Percentiles rank a stretch among this genome's conserved stretches.
Evolutionary conservation across 306 rosid genomes (phyloP).

Genomic region (Medicago arabica): DNA sequence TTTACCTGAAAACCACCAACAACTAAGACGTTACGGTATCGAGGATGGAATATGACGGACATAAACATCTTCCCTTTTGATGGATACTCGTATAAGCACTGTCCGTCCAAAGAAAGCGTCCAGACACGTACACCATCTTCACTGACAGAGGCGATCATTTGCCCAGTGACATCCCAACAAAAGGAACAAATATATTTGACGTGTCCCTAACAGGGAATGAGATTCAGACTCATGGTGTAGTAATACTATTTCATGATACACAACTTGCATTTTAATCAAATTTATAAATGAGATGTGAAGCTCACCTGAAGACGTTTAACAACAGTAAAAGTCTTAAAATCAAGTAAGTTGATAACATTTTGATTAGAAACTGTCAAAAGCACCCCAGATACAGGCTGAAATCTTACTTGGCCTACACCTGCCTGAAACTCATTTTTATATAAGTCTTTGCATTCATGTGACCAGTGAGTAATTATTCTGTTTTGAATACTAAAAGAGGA

Average conservation of each 20-base stretch:
- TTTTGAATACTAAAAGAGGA: neutral
- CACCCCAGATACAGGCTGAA: conserved; percentile 4
- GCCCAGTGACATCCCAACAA: neutral
- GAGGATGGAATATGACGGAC: conserved; percentile 6
- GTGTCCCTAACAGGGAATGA: conserved; percentile 6
- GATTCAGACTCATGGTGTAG: neutral
- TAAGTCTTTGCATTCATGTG: neutral
- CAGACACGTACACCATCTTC: conserved; percentile 10
- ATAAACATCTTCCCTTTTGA: neutral
- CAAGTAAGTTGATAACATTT: neutral
- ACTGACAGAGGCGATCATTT: conserved; percentile 19
- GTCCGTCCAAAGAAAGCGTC: neutral
- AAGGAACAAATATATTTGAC: neutral
- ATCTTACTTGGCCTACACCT: neutral
- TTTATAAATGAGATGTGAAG: neutral
- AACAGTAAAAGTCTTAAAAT: neutral
- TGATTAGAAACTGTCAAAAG: conserved; percentile 3
- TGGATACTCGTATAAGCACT: neutral
- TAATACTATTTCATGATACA: neutral
- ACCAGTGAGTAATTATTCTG: neutral
- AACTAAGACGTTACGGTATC: neutral
- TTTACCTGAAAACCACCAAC: conserved; percentile 4
- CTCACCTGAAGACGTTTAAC: neutral
- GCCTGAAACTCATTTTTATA: conserved; percentile 11
- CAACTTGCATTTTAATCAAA: too few relatives aligned